Base-by-base conservation (phyloP, 257 asterid genomes). In the Orobanche coerulescens region DNA sequence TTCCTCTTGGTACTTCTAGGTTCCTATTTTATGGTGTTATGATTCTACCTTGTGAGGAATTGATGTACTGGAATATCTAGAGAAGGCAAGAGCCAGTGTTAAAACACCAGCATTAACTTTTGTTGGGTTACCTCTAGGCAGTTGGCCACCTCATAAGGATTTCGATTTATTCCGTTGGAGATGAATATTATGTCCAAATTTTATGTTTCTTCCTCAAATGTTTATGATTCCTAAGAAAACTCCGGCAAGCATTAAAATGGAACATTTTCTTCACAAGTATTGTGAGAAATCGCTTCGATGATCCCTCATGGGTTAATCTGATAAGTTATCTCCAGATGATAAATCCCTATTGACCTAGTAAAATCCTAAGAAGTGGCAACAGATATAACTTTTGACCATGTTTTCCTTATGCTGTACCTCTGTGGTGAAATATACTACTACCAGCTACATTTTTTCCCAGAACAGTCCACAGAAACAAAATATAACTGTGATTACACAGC, bases 201-300 rank as follows among this genome's bases (percentile, higher is more conserved):
- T 44, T 50, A 30, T 36, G 47, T 13, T 36, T 51, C 37, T 34
- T 50, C 69, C 53, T 25, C 62, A n/a, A 23, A n/a, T 23, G 14
- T 10, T 23, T 11, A 53, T 15, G 43, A 12, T 14, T 11, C 14
- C 19, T 14, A 28, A 23, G 50, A 34, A 26, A 26, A 18, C 13
- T 50, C 36, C 8, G 24, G 60, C 4, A 13, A 28, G 36, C 55
- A 16, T 25, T 4, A 36, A 36, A 25, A 53, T 18, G 18, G 24
- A 3, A 1, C 16, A 39, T 18, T 14, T 14, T 31, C 34, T 24
- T 50, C 30, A 46, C 20, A 30, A 30, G 7, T 30, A n/a, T 30
- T 30, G 36, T 30, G 3, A 2, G 36, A 30, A 3, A 30, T 2
- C 3, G 5, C 7, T 30, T 7, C 36, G 5, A 30, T 30, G 36